Base-by-base conservation (phyloP, 371 early-diverging fungal genomes). In the Blastocladiella emersonii region DNA sequence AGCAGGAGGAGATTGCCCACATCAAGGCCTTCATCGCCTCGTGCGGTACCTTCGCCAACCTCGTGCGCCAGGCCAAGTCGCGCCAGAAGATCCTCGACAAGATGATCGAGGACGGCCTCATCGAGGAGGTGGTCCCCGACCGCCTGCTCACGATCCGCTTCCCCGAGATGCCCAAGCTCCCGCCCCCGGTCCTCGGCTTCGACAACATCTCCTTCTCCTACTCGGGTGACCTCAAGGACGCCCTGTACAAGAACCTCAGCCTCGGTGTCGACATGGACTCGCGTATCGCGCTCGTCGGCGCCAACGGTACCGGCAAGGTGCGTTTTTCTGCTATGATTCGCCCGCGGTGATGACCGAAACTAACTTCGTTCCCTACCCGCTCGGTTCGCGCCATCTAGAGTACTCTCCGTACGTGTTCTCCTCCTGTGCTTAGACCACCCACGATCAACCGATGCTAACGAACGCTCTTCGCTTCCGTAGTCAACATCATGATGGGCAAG, bases 81-180 rank as follows among this genome's bases (percentile, higher is more conserved):
- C 92, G 93, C 78, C 96, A 95, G 70, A 99, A 99, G 91, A 94
- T 96, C 69, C 85, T 99, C 56, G 98, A 98, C 80, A 98, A 98
- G 82, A 97, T 99, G 98, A 93, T 92, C 78, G 96, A 95, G 65
- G 96, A 85, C 64, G 98, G 98, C 67, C 75, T 98, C 61, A 81
- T 98, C 56, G 93, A 98, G 71, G 91, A 93, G 78, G 93, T 94
- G 44, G 77, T 77, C 49, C 70, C 72, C 43, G 68, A 76, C 61
- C 45, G 61, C 35, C 53, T 65, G 37, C 91, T 91, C 85, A 85
- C 83, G 71, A 94, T 98, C 80, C 75, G 77, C 67, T 59, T 98
- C 81, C 85, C 86, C 57, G 82, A 89, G 66, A 81, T 86, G 59
- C 85, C 83, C 59, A 90, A 89, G 72, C 81, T 98, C 57, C 98